Percentiles rank a stretch among this genome's conserved stretches.
These are phyloP conservation scores for Candida tunisiensis DNA, from an alignment of 1,139 yeast species.

Conservation along the genomic window DNA sequence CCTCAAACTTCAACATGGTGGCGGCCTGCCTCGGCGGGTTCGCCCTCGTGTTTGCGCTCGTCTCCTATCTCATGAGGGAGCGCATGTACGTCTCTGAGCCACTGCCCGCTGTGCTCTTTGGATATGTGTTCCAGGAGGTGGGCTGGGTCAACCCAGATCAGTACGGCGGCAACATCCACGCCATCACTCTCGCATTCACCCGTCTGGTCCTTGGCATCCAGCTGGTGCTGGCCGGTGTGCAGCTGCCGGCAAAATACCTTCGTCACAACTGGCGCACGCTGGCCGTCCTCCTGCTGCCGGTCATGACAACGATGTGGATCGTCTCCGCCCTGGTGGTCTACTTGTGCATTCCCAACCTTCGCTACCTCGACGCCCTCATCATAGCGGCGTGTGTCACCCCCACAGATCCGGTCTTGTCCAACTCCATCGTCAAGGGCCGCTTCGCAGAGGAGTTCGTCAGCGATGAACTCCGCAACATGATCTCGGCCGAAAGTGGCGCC, in stretches of 20 bases:
- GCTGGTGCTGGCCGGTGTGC: constrained; percentile 25
- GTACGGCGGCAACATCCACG: constrained; percentile 8
- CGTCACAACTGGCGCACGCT: constrained; percentile 17
- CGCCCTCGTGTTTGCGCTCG: constrained; percentile 12
- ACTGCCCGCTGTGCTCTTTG: constrained; percentile 15
- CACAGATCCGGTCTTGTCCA: constrained; percentile 28
- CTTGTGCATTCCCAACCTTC: constrained; percentile 17
- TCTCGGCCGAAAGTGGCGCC: constrained; percentile 25
- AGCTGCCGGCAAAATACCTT: constrained; percentile 25
- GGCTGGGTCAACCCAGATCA: constrained; percentile 10
- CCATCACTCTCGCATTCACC: constrained; percentile 19
- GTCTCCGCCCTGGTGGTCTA: constrained; percentile 22
- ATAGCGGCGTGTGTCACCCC: constrained; percentile 28
- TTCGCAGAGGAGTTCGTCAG: constrained; percentile 24
- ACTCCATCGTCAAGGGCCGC: constrained; percentile 25
- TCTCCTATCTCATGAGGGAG: constrained; percentile 13
- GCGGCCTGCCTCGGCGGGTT: constrained; percentile 16
- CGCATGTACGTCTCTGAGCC: constrained; percentile 15
- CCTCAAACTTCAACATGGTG: constrained; percentile 13
- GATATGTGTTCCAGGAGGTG: constrained; percentile 11
- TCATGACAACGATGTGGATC: constrained; percentile 27
- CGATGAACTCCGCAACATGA: constrained; percentile 13
- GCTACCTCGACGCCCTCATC: constrained; percentile 20
- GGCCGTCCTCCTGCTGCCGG: constrained; percentile 20
- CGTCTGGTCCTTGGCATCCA: constrained; percentile 25